phyloP scores from a whole-genome alignment of 768 basidiomycete genomes.

The Mycena venus region DNA sequence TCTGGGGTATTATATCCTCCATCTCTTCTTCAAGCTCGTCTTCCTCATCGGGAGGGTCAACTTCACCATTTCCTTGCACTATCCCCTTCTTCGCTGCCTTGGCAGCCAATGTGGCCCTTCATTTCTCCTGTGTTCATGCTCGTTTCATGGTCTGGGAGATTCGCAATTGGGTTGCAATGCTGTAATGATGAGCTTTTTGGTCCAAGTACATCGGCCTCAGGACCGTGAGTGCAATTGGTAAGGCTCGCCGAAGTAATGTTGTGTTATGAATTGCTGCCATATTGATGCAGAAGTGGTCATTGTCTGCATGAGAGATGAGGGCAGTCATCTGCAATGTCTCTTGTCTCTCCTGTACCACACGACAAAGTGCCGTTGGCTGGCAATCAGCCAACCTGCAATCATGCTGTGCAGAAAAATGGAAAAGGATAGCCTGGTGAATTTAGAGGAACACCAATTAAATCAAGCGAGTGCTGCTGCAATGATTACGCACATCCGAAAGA shows the following conservation, averaged over 20 bases:
- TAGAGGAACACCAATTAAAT: neutral
- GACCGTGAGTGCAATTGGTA: neutral
- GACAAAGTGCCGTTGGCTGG: neutral
- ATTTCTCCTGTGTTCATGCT: neutral
- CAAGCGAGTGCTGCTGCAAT: too few relatives aligned
- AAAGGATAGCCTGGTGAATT: neutral
- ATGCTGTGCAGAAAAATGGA: neutral
- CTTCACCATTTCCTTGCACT: neutral
- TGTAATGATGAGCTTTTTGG: neutral
- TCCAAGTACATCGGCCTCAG: neutral
- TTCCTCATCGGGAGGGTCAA: too few relatives aligned
- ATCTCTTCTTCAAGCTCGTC: neutral
- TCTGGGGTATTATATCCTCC: neutral
- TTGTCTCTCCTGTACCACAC: constrained; percentile 23
- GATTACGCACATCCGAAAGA: too few relatives aligned
- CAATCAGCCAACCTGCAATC: constrained; percentile 4
- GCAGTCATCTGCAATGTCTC: constrained; percentile 3
- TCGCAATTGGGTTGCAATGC: neutral
- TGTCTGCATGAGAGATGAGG: constrained; percentile 19
- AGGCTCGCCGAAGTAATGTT: neutral
- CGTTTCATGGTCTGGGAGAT: neutral
- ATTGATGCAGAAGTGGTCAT: constrained; percentile 35
- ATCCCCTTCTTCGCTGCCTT: neutral
- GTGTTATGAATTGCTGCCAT: neutral
- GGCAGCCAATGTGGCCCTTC: neutral